Evolutionary conservation across 352 stramenopile species (phyloP), one percentile per base, ranked within the genome.

Genomic region (Pythium vanterpoolii): DNA sequence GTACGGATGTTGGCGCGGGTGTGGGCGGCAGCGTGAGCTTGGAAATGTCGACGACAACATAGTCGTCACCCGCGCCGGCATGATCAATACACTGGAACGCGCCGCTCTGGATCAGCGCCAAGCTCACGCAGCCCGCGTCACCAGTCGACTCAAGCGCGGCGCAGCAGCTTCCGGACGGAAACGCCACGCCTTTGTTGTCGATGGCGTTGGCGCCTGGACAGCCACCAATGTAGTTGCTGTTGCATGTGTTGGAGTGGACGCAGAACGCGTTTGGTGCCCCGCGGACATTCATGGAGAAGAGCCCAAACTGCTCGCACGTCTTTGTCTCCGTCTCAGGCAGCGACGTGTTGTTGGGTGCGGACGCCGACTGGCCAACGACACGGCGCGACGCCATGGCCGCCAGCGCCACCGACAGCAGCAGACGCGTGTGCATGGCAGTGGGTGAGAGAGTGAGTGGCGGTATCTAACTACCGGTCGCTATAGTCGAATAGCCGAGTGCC

Each of bases 91-190:
- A 66, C 42, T 60, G 59, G 19, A 55, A 46, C 14, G 14, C n/a
- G 19, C 44, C 43, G 19, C 27, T 31, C 16, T 30, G 2, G 23
- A 60, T 26, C 1, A 60, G 43, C 4, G 52, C 30, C 33, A 44
- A 31, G 21, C 31, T 33, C 19, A 66, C 59, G 34, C 59, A 66
- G 43, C 59, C 59, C 23, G 60, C 49, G 9, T 46, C 49, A 13
- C 50, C 50, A 3, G 59, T 56, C 31, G 21, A 34, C 10, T 57
- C 39, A 1, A 66, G 42, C 49, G 33, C 26, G 21, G 59, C 40
- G 50, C 59, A 66, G 59, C 59, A 66, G 50, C 59, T 66, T 30
- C 49, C 59, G 19, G 18, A 14, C 30, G 50, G 1, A 4, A 66
- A 24, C 33, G 26, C 10, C 30, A 45, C 31, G 43, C 59, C 59